Evolutionary conservation across 768 basidiomycete genomes (phyloP), one percentile per base, ranked within the genome.

Genomic region (Lentinula sp.): DNA sequence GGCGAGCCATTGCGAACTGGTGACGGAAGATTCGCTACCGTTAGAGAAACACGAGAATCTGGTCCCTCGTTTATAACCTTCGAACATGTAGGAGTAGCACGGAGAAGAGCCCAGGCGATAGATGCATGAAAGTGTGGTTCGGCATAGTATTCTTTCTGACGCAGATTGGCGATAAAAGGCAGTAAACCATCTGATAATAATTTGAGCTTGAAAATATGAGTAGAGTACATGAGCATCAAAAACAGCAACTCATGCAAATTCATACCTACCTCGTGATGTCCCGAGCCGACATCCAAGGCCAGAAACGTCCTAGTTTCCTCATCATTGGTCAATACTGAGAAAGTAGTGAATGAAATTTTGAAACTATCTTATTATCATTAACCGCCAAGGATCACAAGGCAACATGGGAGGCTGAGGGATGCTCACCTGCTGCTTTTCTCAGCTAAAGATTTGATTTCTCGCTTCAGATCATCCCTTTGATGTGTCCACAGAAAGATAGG

Each of bases 121-220:
- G 93, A 95, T 11, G 89, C 82, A 69, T 98, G 95, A 68, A 95
- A 97, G 49, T 87, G 84, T 18, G 95, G 93, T 34, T 83, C 75
- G 37, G 75, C 67, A 73, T 98, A 96, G 72, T 92, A 97, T 60
- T 82, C 80, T 64, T 87, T 86, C 65, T 95, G 89, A 57, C 87
- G 86, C 37, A 92, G 75, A 3, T 71, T 69, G 32, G 74, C 74
- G 50, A 96, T 74, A 6, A 78, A 75, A 1, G 88, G 87, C 4
- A 80, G 76, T 45, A 97, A 71, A 23, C 76, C 75, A 52, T 82
- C 75, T 1, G 84, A 76, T 46, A 94, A 72, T 7, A 70, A 67
- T 61, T 75, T 73, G 11, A 95, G 73, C 95, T 96, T 55, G 60
- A 45, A n/a, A 11, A 16, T 54, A 45, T 16, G 35, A 57, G 57